Base-by-base conservation (phyloP, 2,329 filamentous ascomycete genomes). In the Paracoccidioides lutzii region DNA sequence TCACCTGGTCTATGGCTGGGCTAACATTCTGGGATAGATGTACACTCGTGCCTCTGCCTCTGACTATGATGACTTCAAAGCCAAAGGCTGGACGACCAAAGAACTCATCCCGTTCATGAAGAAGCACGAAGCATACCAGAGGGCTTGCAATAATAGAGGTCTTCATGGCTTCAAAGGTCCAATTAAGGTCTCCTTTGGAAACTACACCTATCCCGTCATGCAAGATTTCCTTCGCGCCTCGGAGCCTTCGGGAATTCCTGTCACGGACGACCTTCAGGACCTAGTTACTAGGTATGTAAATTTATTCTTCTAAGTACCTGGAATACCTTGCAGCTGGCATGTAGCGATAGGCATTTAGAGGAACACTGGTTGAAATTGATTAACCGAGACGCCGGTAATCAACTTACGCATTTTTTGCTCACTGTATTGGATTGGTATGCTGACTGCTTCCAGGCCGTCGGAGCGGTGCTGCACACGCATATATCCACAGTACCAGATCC, bases 311-410 rank as follows among this genome's bases (percentile, higher is more conserved):
- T 15, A 41, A n/a, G 22, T 28, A 51, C 4, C 14, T 14, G 49
- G 14, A 38, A 12, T 10, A 22, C 10, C 8, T n/a, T 32, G 5
- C 14, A 9, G 15, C 32, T 37, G 38, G 40, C 40, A 14, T 3
- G 53, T 22, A n/a, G 48, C 32, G 35, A 38, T 35, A 70, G 68
- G 12, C 81, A 83, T 57, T 87, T 87, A 59, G 87, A 85, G 48
- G 85, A 90, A 71, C 86, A 90, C 61, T 90, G 87, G 87, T 73
- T 90, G 55, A 90, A 90, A 71, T 90, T 87, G 87, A 90, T 90
- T 70, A 90, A 90, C 65, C 79, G 75, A 50, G 72, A 73, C 50
- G 72, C 69, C 35, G 81, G 57, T 81, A 81, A 61, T 75, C 42
- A 42, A 32, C 37, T 49, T 58, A 30, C 53, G 45, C 43, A 2